These are phyloP conservation scores for Domatiomyces catenatus DNA, from an alignment of 2,329 filamentous ascomycete genomes.

Conservation along the genomic window DNA sequence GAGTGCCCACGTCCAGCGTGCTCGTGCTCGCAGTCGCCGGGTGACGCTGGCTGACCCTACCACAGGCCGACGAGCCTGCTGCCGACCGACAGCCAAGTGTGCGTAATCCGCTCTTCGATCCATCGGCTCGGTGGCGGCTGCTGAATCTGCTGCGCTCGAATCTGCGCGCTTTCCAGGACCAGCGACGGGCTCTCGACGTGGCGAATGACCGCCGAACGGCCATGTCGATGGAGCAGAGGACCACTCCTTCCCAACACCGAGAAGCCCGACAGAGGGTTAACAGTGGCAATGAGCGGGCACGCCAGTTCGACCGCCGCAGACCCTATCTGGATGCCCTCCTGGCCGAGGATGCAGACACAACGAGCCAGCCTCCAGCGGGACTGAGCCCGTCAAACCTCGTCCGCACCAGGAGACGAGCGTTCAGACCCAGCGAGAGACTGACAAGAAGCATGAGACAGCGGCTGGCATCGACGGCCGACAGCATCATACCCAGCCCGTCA, in stretches of 20 bases:
- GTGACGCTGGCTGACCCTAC: not conserved
- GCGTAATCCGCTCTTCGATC: not conserved
- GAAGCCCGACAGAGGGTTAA: not conserved
- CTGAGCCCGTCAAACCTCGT: conserved; percentile 7
- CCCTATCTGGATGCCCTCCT: conserved; percentile 7
- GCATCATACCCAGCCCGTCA: not conserved
- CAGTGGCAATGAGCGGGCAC: not conserved
- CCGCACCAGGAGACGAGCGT: conserved; percentile 15
- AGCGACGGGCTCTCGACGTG: not conserved
- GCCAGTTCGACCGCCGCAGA: conserved; percentile 8
- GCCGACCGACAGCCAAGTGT: not conserved
- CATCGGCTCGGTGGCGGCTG: not conserved
- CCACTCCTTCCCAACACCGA: not conserved
- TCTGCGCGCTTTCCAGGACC: not conserved
- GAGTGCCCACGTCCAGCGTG: not conserved
- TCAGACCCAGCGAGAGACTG: conserved; percentile 18
- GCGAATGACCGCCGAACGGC: not conserved
- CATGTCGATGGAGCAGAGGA: not conserved
- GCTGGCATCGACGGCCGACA: conserved; percentile 1
- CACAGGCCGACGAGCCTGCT: not conserved
- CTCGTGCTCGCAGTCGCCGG: not conserved
- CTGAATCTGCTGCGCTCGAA: not conserved
- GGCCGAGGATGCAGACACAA: conserved; percentile 5
- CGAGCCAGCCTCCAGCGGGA: conserved; percentile 4
- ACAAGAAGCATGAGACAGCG: conserved; percentile 12